phyloP scores from a whole-genome alignment of 805 yeast genomes.

The Kockiozyma suomiensis region DNA sequence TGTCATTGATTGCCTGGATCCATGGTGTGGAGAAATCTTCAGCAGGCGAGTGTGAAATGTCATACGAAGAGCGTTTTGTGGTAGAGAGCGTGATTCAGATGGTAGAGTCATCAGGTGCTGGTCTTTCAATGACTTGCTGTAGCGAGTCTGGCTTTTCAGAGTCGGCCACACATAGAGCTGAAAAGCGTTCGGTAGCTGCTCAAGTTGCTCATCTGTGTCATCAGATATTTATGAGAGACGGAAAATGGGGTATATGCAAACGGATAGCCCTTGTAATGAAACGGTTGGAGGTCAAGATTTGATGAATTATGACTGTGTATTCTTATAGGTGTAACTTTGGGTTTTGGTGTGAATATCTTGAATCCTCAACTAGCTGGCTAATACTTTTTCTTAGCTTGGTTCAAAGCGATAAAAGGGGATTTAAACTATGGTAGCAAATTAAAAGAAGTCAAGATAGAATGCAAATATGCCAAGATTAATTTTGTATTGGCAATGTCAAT shows the following conservation, averaged over 20 bases:
- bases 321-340: neutral
- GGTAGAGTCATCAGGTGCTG: neutral
- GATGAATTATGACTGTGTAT: neutral
- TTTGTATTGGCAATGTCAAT: no score
- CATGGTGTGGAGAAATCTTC: slow-evolving; percentile 6
- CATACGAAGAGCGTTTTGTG: slow-evolving; percentile 14
- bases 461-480: no score
- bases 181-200: neutral
- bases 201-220: slow-evolving; percentile 7
- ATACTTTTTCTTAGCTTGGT: no score
- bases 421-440: no score
- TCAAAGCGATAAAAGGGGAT: no score
- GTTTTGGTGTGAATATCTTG: neutral
- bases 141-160: neutral
- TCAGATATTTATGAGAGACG: slow-evolving; percentile 8
- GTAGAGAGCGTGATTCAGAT: slow-evolving; percentile 6
- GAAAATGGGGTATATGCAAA: slow-evolving; percentile 8
- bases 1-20: slow-evolving; percentile 11
- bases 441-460: no score
- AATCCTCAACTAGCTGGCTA: no score
- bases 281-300: neutral
- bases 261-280: slow-evolving; percentile 11
- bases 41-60: slow-evolving; percentile 4
- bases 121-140: neutral
- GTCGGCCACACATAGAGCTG: neutral